Evolutionary conservation across 768 basidiomycete species (phyloP).

Genomic region (Phaffia australis): DNA sequence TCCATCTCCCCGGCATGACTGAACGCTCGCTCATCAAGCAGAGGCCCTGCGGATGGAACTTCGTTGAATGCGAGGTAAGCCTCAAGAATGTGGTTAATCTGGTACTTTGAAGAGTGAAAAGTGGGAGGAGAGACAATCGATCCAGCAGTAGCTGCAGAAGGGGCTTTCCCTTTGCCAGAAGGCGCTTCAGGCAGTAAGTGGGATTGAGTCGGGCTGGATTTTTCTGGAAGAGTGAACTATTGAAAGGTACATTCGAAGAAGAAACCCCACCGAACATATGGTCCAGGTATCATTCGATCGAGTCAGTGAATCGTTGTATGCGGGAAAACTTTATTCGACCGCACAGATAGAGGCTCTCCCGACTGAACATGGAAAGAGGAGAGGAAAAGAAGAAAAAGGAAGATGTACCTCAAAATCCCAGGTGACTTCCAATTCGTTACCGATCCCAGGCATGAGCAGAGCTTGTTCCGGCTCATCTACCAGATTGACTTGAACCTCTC

Average conservation of each 20-base stretch:
- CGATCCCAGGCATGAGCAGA: constrained; percentile 13
- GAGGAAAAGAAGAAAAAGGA: background rate
- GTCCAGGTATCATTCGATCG: no score
- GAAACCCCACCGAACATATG: no score
- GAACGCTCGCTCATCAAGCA: background rate
- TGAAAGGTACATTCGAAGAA: background rate
- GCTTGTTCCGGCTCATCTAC: constrained; percentile 14
- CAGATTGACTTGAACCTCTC: constrained; percentile 2
- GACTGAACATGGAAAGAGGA: background rate
- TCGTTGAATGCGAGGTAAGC: constrained; percentile 12
- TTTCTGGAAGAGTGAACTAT: constrained; percentile 20
- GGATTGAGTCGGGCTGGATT: constrained; percentile 7
- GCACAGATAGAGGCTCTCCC: background rate
- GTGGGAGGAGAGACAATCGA: constrained; percentile 8
- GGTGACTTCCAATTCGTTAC: background rate
- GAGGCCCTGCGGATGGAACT: background rate
- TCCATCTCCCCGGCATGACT: constrained; percentile 7
- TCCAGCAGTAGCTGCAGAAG: background rate
- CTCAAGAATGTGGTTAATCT: constrained; percentile 12
- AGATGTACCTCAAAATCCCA: constrained; percentile 16
- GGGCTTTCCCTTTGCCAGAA: constrained; percentile 13
- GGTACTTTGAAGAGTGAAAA: background rate
- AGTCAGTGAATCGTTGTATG: no score
- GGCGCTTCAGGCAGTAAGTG: background rate
- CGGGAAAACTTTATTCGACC: no score